These are phyloP conservation scores for Apiotrichum sp. DNA, from an alignment of 1,284 basidiomycete genomes.

Conservation along the genomic window DNA sequence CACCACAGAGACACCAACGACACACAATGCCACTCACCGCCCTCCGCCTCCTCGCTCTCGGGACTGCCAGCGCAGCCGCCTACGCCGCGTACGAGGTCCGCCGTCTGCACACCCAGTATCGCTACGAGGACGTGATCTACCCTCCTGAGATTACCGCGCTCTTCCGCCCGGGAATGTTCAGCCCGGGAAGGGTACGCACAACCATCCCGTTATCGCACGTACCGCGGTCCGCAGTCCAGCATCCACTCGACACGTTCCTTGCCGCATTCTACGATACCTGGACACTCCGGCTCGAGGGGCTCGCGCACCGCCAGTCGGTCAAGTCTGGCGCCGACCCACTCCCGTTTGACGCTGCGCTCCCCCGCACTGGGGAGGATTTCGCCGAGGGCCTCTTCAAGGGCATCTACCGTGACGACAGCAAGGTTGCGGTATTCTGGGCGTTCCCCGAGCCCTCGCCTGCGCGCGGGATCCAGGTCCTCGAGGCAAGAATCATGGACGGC, in stretches of 20 bases:
- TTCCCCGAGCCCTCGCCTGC: neutral
- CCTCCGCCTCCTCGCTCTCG: neutral
- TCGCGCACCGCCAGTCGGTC: neutral
- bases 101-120: neutral
- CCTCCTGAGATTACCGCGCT: neutral
- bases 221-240: neutral
- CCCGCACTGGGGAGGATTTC: neutral
- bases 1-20: too few relatives aligned
- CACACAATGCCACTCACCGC: neutral
- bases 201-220: neutral
- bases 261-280: slow-evolving; percentile 5
- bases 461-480: slow-evolving; percentile 2
- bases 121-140: neutral
- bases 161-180: neutral
- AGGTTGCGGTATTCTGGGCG: slow-evolving; percentile 3
- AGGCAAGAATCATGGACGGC: neutral
- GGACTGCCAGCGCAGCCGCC: neutral
- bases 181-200: neutral
- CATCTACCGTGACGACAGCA: neutral
- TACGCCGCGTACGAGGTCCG: neutral
- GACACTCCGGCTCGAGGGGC: slow-evolving; percentile 7
- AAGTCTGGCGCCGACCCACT: too few relatives aligned
- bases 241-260: slow-evolving; percentile 1
- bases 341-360: neutral
- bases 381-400: slow-evolving; percentile 3